A percentile compares a stretch with the other conserved stretches of the same genome.
These are phyloP conservation scores for Penicillium fimorum DNA, from an alignment of 495 filamentous ascomycete genomes.

Conservation along the genomic window DNA sequence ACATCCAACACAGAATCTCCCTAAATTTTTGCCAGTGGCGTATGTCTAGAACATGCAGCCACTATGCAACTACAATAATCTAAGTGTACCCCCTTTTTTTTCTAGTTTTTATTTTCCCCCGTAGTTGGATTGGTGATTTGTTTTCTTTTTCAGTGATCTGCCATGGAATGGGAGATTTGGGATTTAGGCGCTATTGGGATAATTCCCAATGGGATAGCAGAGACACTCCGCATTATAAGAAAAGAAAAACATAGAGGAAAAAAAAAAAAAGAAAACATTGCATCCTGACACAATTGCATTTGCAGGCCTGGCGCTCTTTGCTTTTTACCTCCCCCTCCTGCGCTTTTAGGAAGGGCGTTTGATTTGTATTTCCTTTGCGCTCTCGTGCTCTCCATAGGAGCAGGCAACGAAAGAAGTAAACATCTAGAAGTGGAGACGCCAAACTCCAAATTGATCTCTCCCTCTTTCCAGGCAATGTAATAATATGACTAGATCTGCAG, in stretches of 20 bases:
- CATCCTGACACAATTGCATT: slow-evolving; percentile 1
- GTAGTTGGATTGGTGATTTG: neutral
- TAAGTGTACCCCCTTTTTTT: neutral
- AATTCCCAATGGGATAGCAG: slow-evolving; percentile 1
- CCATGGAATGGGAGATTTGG: neutral
- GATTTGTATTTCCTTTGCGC: neutral
- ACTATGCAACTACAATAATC: slow-evolving; percentile 9
- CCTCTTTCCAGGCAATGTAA: neutral
- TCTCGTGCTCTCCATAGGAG: neutral
- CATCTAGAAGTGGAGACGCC: neutral
- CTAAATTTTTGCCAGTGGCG: slow-evolving; percentile 12
- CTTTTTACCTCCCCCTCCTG: neutral
- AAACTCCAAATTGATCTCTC: neutral
- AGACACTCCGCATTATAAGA: neutral
- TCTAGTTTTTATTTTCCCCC: neutral
- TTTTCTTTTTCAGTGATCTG: slow-evolving; percentile 1
- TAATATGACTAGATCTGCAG: neutral
- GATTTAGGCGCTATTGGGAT: slow-evolving; percentile 10
- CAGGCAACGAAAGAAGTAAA: neutral
- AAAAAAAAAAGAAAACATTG: neutral
- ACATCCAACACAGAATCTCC: neutral
- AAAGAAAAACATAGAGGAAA: neutral
- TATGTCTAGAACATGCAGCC: slow-evolving; percentile 14
- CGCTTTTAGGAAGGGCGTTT: slow-evolving; percentile 1
- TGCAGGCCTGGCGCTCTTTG: neutral